These are phyloP conservation scores for Microbotryomycetes sp. DNA, from an alignment of 1,284 basidiomycete genomes.

Conservation along the genomic window DNA sequence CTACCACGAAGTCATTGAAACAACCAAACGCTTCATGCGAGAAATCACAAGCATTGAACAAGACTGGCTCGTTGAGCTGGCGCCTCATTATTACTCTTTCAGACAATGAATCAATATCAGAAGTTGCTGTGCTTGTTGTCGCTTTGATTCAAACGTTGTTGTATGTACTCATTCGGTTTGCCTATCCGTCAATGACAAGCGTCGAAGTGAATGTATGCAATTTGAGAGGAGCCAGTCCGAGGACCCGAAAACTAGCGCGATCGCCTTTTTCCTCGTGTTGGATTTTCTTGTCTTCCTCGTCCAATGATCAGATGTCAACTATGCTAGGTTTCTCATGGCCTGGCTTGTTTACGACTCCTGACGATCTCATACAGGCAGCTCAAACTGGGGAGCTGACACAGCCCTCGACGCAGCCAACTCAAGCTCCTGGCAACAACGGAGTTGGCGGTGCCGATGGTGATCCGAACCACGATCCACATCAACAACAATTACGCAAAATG, in stretches of 20 bases:
- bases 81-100: slow-evolving; percentile 39
- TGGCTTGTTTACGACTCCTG: neutral
- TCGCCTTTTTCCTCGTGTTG: neutral
- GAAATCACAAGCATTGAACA: slow-evolving; percentile 51
- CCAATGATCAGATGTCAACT: neutral
- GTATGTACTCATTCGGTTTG: too few relatives aligned
- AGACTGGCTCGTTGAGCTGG: slow-evolving; percentile 50
- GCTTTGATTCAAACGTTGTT: neutral
- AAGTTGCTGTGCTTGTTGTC: neutral
- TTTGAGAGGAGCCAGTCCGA: neutral
- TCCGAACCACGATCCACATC: too few relatives aligned
- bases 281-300: too few relatives aligned
- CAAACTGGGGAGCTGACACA: neutral
- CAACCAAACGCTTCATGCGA: slow-evolving; percentile 67
- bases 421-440: slow-evolving; percentile 1
- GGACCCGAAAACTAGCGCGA: slow-evolving; percentile 1
- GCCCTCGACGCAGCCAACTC: neutral
- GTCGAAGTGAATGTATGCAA: neutral
- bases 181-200: too few relatives aligned
- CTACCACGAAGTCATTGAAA: slow-evolving; percentile 92
- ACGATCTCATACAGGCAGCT: neutral
- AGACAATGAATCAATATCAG: neutral
- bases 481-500: slow-evolving; percentile 1
- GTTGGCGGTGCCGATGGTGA: neutral
- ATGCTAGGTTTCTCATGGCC: neutral